Conservation (phyloP, 345 rosid genomes). For the Orychophragmus violaceus region DNA sequence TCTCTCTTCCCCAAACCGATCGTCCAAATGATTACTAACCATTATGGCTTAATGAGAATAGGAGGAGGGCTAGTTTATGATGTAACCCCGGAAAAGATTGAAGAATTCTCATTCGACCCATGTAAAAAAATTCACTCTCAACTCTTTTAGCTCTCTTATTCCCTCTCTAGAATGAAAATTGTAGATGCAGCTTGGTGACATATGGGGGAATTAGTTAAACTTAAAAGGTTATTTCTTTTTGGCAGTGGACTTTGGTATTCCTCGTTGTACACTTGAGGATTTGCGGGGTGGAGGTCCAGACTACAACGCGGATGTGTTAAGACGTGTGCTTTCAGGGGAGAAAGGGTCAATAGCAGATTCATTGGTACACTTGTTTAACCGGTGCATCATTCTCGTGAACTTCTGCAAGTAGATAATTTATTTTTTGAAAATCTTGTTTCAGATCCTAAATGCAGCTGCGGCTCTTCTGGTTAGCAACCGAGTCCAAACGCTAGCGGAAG, state of each 20-base stretch:
- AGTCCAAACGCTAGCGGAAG: slow-evolving; percentile 57
- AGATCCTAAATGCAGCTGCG: slow-evolving; percentile 93
- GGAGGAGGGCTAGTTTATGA: slow-evolving; percentile 74
- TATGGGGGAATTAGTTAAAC: not conserved
- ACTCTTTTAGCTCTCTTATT: not conserved
- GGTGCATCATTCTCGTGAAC: not conserved
- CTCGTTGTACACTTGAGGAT: slow-evolving; percentile 73
- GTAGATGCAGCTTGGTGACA: not conserved
- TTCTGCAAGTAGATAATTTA: not conserved
- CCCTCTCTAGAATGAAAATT: not conserved
- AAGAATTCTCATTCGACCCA: slow-evolving; percentile 81
- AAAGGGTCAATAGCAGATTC: slow-evolving; percentile 79
- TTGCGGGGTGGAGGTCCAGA: slow-evolving; percentile 76
- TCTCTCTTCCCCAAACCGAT: not conserved
- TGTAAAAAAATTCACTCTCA: slow-evolving; percentile 36
- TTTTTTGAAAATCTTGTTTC: not conserved
- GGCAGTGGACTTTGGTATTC: slow-evolving; percentile 86
- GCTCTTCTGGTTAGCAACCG: slow-evolving; percentile 67
- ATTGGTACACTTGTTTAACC: slow-evolving; percentile 42
- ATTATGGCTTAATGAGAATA: slow-evolving; percentile 21
- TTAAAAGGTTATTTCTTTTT: not conserved
- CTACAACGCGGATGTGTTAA: slow-evolving; percentile 65
- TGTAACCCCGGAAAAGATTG: slow-evolving; percentile 60
- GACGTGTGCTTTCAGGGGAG: slow-evolving; percentile 69
- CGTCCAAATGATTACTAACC: not conserved